Percentiles rank a stretch among this genome's conserved stretches.
phyloP scores from a whole-genome alignment of 441 rosid species.

The Monsonia emarginata region DNA sequence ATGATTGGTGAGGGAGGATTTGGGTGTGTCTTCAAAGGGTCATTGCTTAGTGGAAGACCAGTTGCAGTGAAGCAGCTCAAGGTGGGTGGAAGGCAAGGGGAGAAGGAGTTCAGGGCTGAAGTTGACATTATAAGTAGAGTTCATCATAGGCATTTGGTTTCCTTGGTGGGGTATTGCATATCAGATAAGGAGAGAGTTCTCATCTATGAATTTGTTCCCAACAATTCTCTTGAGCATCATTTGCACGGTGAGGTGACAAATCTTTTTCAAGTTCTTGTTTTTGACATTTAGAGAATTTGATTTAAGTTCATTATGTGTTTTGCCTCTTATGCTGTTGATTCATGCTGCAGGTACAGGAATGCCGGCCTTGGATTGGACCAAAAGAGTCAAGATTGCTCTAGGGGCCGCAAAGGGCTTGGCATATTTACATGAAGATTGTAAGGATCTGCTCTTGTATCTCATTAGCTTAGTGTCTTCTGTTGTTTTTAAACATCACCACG shows the following conservation, averaged over 20 bases:
- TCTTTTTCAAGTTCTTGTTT: slow-evolving; percentile 15
- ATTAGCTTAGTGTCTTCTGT: background rate
- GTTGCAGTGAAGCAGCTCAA: slow-evolving; percentile 83
- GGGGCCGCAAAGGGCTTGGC: slow-evolving; percentile 97
- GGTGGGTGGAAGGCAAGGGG: slow-evolving; percentile 81
- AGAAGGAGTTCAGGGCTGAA: slow-evolving; percentile 83
- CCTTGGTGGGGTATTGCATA: slow-evolving; percentile 84
- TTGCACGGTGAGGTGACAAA: slow-evolving; percentile 56
- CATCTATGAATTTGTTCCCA: slow-evolving; percentile 70
- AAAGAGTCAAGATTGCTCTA: slow-evolving; percentile 63
- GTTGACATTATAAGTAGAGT: slow-evolving; percentile 81
- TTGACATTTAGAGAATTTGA: too few relatives aligned
- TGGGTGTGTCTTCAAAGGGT: slow-evolving; percentile 77
- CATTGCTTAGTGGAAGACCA: slow-evolving; percentile 56
- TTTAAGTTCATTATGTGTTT: background rate
- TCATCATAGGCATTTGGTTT: slow-evolving; percentile 86
- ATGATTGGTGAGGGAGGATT: slow-evolving; percentile 86
- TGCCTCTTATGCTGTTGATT: slow-evolving; percentile 5
- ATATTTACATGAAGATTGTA: slow-evolving; percentile 95
- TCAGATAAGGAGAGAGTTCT: slow-evolving; percentile 57
- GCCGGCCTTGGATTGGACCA: slow-evolving; percentile 61
- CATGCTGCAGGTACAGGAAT: slow-evolving; percentile 33
- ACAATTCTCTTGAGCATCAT: slow-evolving; percentile 74
- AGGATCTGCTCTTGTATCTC: slow-evolving; percentile 17
- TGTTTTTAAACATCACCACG: background rate